These are phyloP conservation scores for Aspergillus tubingensis DNA, from an alignment of 2,329 filamentous ascomycete genomes.

Conservation along the genomic window DNA sequence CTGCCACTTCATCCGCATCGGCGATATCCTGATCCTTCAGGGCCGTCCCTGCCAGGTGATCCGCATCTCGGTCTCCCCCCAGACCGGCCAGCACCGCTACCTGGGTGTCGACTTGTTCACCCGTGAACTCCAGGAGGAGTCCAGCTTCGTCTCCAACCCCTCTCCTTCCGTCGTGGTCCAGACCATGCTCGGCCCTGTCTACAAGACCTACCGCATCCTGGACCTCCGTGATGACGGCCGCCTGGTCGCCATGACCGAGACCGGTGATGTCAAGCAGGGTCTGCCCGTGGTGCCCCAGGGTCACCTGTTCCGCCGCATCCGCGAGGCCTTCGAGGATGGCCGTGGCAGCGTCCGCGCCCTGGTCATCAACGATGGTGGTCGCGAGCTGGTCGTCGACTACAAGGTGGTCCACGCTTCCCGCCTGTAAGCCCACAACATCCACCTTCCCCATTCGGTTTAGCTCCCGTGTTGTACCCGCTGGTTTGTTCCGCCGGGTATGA, in stretches of 20 bases:
- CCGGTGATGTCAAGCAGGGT: constrained; percentile 95
- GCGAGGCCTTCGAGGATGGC: constrained; percentile 83
- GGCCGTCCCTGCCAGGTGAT: constrained; percentile 99
- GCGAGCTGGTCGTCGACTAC: constrained; percentile 97
- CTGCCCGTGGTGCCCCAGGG: constrained; percentile 94
- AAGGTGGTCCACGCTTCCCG: constrained; percentile 88
- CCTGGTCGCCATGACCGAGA: constrained; percentile 97
- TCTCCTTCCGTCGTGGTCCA: constrained; percentile 95
- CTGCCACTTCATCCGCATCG: constrained; percentile 99
- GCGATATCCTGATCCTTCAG: constrained; percentile 98
- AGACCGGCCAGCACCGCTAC: constrained; percentile 99
- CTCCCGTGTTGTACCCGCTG: constrained; percentile 1
- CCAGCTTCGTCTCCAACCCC: constrained; percentile 94
- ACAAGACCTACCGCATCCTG: constrained; percentile 99
- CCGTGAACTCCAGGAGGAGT: constrained; percentile 99
- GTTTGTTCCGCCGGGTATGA: constrained; percentile 2
- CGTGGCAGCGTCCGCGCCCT: constrained; percentile 92
- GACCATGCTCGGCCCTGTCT: constrained; percentile 98
- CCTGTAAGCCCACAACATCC: constrained; percentile 50
- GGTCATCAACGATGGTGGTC: constrained; percentile 89
- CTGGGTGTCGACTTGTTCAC: constrained; percentile 99
- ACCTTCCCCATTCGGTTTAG: constrained; percentile 18
- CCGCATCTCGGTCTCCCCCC: constrained; percentile 95
- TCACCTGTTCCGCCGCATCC: constrained; percentile 78
- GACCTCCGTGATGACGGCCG: constrained; percentile 84